Percentiles rank a stretch among this genome's conserved stretches.
Conservation (phyloP, 2,329 filamentous ascomycete species). For the Metarhizium humberi region DNA sequence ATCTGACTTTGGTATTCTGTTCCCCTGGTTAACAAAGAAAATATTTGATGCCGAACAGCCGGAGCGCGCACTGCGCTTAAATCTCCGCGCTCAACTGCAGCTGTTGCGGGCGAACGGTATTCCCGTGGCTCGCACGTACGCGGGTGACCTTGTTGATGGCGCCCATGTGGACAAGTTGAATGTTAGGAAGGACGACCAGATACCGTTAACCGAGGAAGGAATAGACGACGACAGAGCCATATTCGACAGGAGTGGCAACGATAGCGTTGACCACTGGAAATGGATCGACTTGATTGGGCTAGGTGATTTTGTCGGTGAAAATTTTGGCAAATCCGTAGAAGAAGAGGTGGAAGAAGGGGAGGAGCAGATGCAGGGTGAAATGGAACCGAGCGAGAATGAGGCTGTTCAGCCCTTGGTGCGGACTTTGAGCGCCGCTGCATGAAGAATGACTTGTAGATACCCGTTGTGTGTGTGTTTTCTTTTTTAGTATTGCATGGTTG, state of each 20-base stretch:
- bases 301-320: slow-evolving; percentile 22
- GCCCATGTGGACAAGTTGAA: slow-evolving; percentile 27
- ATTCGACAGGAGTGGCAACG: slow-evolving; percentile 32
- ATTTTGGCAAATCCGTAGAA: slow-evolving; percentile 18
- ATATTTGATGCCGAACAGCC: slow-evolving; percentile 49
- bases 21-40: slow-evolving; percentile 58
- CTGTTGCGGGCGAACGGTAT: slow-evolving; percentile 41
- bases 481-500: background rate
- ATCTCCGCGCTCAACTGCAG: slow-evolving; percentile 49
- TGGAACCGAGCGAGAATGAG: slow-evolving; percentile 23
- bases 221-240: slow-evolving; percentile 41
- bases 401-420: background rate
- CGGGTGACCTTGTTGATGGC: slow-evolving; percentile 41
- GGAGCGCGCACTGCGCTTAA: slow-evolving; percentile 48
- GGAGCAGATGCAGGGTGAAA: slow-evolving; percentile 23
- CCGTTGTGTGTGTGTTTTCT: background rate
- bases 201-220: slow-evolving; percentile 22
- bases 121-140: slow-evolving; percentile 38
- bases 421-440: slow-evolving; percentile 5
- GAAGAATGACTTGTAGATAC: background rate
- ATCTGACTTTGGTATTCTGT: slow-evolving; percentile 74
- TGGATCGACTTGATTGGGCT: slow-evolving; percentile 45
- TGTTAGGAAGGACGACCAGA: slow-evolving; percentile 9
- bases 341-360: slow-evolving; percentile 26
- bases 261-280: slow-evolving; percentile 36